Conservation (phyloP, 805 yeast species). For the Danielia oregonensis region DNA sequence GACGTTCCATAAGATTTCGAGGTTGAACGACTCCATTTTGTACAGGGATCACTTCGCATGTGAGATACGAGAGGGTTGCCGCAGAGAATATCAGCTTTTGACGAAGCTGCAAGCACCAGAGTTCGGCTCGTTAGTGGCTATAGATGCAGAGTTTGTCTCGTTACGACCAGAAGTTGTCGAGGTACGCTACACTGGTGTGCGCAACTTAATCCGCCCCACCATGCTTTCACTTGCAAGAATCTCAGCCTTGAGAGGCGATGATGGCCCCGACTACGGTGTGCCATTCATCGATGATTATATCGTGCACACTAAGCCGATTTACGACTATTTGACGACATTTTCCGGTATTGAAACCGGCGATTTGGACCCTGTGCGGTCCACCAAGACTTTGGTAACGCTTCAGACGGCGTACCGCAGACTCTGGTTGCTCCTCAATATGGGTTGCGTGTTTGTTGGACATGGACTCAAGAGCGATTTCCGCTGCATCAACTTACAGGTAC, state of each 20-base stretch:
- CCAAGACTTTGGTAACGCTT: constrained; percentile 67
- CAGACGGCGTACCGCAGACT: constrained; percentile 83
- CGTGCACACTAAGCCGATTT: constrained; percentile 63
- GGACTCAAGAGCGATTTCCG: constrained; percentile 89
- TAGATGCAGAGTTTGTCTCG: constrained; percentile 95
- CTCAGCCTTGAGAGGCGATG: constrained; percentile 74
- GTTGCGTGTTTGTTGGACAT: constrained; percentile 93
- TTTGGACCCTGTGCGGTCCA: constrained; percentile 63
- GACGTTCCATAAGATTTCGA: constrained; percentile 15
- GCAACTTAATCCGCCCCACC: constrained; percentile 69
- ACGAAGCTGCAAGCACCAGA: constrained; percentile 67
- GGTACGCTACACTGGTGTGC: constrained; percentile 67
- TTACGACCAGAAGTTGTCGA: constrained; percentile 77
- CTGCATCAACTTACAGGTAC: constrained; percentile 88
- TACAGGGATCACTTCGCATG: constrained; percentile 74
- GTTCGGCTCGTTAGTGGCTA: constrained; percentile 77
- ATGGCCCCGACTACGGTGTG: constrained; percentile 60
- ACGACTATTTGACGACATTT: constrained; percentile 82
- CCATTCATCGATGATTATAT: constrained; percentile 95
- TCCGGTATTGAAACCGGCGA: constrained; percentile 97
- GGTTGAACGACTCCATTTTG: constrained; percentile 59
- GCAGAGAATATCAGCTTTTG: constrained; percentile 64
- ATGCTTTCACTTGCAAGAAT: constrained; percentile 80
- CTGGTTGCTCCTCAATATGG: constrained; percentile 86
- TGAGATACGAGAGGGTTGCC: constrained; percentile 55